Evolutionary conservation across 225 moss, liverwort and hornwort species (phyloP).

Genomic region (Bryoerythrophyllum caledonicum): DNA sequence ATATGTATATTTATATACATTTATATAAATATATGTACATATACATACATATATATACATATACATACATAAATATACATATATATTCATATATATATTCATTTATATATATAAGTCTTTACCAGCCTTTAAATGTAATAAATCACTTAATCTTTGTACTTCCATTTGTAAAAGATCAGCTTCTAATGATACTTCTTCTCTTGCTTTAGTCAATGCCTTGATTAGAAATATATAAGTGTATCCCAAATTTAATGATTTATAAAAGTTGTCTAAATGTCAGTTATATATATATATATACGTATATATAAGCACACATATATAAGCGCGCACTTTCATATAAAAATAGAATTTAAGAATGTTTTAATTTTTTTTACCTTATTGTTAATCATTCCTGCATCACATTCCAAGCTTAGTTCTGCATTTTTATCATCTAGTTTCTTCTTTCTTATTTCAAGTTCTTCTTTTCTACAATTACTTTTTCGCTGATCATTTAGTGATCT

Average conservation of each 20-base stretch:
- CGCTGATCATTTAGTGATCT: slow-evolving; percentile 69
- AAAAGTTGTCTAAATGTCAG: too few relatives aligned
- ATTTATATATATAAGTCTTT: neutral
- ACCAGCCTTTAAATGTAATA: slow-evolving; percentile 88
- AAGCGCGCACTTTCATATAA: too few relatives aligned
- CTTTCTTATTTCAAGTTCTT: slow-evolving; percentile 63
- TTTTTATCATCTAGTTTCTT: slow-evolving; percentile 58
- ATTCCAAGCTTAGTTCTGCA: slow-evolving; percentile 65
- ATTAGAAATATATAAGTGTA: neutral
- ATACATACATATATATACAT: too few relatives aligned
- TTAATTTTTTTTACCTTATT: slow-evolving; percentile 62
- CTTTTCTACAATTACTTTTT: slow-evolving; percentile 63
- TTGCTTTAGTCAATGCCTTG: slow-evolving; percentile 68
- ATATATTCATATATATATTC: too few relatives aligned
- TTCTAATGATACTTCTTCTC: slow-evolving; percentile 78
- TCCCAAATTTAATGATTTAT: neutral
- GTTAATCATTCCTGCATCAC: slow-evolving; percentile 64
- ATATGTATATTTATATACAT: too few relatives aligned
- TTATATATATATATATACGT: too few relatives aligned
- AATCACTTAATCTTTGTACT: slow-evolving; percentile 76
- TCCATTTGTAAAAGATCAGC: slow-evolving; percentile 93
- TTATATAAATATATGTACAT: too few relatives aligned
- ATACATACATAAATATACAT: too few relatives aligned
- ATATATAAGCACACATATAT: too few relatives aligned
- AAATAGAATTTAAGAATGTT: neutral